Evolutionary conservation across 345 rosid genomes (phyloP), one percentile per base, ranked within the genome.

Genomic region (Murraya koenigii): DNA sequence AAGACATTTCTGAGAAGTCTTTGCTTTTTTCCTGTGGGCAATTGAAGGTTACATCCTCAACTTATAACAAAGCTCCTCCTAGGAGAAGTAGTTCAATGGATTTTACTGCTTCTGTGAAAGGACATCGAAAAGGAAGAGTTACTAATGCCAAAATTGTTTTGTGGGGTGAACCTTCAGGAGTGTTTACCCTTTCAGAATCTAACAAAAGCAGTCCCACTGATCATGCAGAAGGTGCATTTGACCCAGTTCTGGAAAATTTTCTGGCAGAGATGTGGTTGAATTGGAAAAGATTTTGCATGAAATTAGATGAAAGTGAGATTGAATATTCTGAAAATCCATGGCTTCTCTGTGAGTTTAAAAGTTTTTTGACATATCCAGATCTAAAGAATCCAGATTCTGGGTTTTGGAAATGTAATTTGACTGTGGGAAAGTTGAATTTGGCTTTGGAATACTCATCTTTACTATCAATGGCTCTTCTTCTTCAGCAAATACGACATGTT

Each of bases 211-310:
- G 60, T 77, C 69, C 74, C 30, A 38, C 62, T 69, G 87, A 78
- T 83, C 82, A 77, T 63, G 81, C 68, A 78, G 85, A 87, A 76
- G 84, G 72, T 81, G 77, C 73, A 70, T 67, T 72, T 75, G 63
- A 70, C 25, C 67, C 84, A 68, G 80, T 62, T 84, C 77, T 93
- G 69, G 85, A 83, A 80, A 80, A 77, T 28, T 82, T 84, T 79
- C 36, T 93, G 54, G 88, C 87, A 69, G 91, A 91, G 72, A 86
- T 89, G 89, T 90, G 92, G 89, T 70, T 77, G 80, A 87, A 81
- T 82, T 93, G 97, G 98, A 82, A 86, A 78, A 84, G 62, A 52
- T 71, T 72, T 76, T 72, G 77, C 80, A 28, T 74, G 52, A 84
- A 82, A 76, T 86, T 87, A 69, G 91, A 88, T 79, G 90, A 82